Evolutionary conservation across 768 basidiomycete species (phyloP).

Genomic region (Russula earlei): DNA sequence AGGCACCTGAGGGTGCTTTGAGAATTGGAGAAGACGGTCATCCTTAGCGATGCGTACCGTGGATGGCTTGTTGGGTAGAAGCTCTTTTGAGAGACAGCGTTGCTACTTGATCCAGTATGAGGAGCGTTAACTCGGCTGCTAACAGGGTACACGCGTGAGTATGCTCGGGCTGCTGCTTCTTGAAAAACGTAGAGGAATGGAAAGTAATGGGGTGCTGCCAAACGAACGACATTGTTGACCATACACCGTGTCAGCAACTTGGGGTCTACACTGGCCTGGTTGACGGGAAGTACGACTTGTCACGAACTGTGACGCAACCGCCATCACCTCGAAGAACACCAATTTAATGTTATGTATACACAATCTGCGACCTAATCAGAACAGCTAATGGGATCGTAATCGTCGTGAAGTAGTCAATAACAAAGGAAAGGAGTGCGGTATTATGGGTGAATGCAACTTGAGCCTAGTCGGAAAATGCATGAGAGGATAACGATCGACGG

Average conservation of each 20-base stretch:
- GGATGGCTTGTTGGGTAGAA: neutral
- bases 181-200: conserved; percentile 36
- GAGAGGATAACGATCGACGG: conserved; percentile 1
- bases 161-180: conserved; percentile 43
- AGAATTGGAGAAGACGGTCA: neutral
- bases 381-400: conserved; percentile 11
- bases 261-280: neutral
- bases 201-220: conserved; percentile 18
- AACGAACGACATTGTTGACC: conserved; percentile 31
- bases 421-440: conserved; percentile 9
- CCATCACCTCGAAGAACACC: neutral
- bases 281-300: neutral
- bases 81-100: neutral
- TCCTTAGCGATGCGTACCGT: neutral
- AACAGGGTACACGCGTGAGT: conserved; percentile 24
- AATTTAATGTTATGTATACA: conserved; percentile 12
- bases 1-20: neutral
- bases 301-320: conserved; percentile 1
- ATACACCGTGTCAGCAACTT: conserved; percentile 28
- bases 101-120: neutral
- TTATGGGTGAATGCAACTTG: conserved; percentile 14
- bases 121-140: neutral
- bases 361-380: conserved; percentile 12
- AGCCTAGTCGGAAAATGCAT: conserved; percentile 3
- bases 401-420: conserved; percentile 13